Percentiles rank a stretch among this genome's conserved stretches.
These are phyloP conservation scores for Drechslerella coelobrocha DNA, from an alignment of 2,329 filamentous ascomycete species.

Conservation along the genomic window DNA sequence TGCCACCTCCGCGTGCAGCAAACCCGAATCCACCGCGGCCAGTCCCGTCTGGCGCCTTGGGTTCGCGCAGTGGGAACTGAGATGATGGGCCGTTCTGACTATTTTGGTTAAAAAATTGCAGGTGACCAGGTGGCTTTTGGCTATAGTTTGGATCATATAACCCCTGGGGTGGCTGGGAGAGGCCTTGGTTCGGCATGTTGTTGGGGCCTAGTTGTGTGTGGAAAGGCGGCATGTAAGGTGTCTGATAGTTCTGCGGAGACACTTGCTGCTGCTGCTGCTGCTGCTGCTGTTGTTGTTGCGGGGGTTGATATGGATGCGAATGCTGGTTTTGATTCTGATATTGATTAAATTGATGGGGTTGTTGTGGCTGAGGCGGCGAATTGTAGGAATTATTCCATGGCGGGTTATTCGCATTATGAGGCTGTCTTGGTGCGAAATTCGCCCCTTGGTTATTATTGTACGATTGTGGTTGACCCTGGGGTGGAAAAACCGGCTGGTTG, in stretches of 20 bases:
- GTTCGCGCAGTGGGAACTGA: constrained; percentile 43
- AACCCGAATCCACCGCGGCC: constrained; percentile 45
- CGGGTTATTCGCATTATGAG: constrained; percentile 8
- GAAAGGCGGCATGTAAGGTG: constrained; percentile 25
- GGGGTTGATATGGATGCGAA: constrained; percentile 15
- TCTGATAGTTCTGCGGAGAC: constrained; percentile 28
- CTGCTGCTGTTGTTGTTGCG: too few species aligned
- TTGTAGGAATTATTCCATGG: constrained; percentile 36
- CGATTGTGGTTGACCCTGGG: constrained; percentile 24
- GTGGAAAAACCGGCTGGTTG: constrained; percentile 34
- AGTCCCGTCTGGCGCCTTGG: constrained; percentile 41
- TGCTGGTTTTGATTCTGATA: constrained; percentile 25
- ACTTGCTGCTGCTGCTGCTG: constrained; percentile 37
- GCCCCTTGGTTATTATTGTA: constrained; percentile 26
- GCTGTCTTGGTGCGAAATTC: constrained; percentile 28
- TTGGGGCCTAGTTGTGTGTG: constrained; percentile 11
- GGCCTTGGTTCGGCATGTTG: constrained; percentile 29
- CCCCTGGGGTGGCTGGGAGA: constrained; percentile 14
- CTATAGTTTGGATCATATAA: constrained; percentile 45
- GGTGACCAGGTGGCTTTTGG: constrained; percentile 28
- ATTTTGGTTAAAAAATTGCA: constrained; percentile 40
- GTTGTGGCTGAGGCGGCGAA: constrained; percentile 11
- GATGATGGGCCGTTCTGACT: constrained; percentile 8
- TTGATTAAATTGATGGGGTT: constrained; percentile 36
- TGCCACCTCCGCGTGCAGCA: constrained; percentile 20